Evolutionary conservation across 257 asterid genomes (phyloP).

Genomic region (Solanum paucissectum): DNA sequence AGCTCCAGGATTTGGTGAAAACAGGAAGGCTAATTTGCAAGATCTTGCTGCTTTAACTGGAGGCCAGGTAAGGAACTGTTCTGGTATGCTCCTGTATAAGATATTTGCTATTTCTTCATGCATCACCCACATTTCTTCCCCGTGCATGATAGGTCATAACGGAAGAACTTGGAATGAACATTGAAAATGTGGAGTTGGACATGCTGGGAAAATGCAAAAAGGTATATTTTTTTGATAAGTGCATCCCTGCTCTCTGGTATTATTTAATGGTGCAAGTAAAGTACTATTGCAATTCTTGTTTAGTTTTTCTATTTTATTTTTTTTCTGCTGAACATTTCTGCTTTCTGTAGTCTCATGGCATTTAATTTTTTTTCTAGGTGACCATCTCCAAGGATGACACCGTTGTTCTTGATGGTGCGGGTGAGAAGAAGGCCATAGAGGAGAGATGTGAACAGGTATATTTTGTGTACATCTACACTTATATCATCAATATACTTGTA

Average conservation of each 20-base stretch:
- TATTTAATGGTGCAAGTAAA: not conserved
- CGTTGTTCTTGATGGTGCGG: conserved; percentile 45
- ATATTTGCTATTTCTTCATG: not conserved
- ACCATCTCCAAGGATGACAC: conserved; percentile 45
- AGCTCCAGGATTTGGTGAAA: conserved; percentile 68
- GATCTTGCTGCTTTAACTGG: conserved; percentile 50
- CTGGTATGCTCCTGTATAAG: not conserved
- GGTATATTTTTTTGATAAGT: conserved; percentile 3
- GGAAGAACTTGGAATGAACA: conserved; percentile 39
- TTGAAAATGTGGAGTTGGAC: conserved; percentile 31
- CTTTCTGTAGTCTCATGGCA: not conserved
- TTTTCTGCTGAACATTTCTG: not conserved
- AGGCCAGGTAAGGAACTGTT: conserved; percentile 31
- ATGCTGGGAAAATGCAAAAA: conserved; percentile 47
- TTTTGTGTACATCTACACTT: not conserved
- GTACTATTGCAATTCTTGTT: not conserved
- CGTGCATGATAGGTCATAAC: conserved; percentile 25
- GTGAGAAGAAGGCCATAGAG: conserved; percentile 33
- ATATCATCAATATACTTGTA: not conserved
- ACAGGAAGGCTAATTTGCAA: conserved; percentile 40
- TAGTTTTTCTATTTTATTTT: not conserved
- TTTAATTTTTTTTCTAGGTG: conserved; percentile 12
- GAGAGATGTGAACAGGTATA: conserved; percentile 51
- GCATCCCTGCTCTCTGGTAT: not conserved
- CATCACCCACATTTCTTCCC: not conserved